A percentile compares a stretch with the other conserved stretches of the same genome.
Conservation (phyloP, 1,139 yeast species). For the Chernovozyma sophiae-reginae region DNA sequence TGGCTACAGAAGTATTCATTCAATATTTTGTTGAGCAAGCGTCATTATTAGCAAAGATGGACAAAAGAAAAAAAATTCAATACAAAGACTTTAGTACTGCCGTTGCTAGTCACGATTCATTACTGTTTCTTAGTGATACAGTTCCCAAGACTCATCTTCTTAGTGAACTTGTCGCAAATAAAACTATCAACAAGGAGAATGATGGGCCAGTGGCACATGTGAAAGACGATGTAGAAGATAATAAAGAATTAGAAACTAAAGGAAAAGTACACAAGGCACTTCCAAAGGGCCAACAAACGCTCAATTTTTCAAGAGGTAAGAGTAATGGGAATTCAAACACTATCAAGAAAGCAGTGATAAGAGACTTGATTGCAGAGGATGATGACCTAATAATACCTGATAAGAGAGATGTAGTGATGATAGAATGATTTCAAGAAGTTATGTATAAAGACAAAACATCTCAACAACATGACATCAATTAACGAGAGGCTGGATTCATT, state of each 20-base stretch:
- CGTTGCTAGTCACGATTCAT: constrained; percentile 61
- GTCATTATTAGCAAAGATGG: constrained; percentile 60
- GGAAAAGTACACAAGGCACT: constrained; percentile 11
- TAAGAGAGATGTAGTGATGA: constrained; percentile 16
- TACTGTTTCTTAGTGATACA: constrained; percentile 64
- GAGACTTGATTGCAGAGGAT: constrained; percentile 27
- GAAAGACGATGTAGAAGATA: constrained; percentile 8
- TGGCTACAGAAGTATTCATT: constrained; percentile 83
- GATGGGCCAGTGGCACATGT: neutral
- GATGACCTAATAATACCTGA: constrained; percentile 8
- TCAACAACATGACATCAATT: neutral
- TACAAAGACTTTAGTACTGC: constrained; percentile 77
- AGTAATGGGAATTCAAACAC: constrained; percentile 13
- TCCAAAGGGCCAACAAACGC: constrained; percentile 38
- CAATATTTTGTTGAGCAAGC: constrained; percentile 82
- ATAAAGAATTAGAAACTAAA: constrained; percentile 9
- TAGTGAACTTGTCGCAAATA: constrained; percentile 46
- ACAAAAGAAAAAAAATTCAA: constrained; percentile 63
- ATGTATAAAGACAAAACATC: neutral
- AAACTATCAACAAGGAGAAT: constrained; percentile 31
- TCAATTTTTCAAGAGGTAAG: constrained; percentile 23
- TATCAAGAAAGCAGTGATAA: constrained; percentile 32
- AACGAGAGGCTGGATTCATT: no score
- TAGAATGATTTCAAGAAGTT: constrained; percentile 9
- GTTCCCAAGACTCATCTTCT: constrained; percentile 62